Conservation (phyloP, 768 basidiomycete species). For the Podaxis mareebaensis region DNA sequence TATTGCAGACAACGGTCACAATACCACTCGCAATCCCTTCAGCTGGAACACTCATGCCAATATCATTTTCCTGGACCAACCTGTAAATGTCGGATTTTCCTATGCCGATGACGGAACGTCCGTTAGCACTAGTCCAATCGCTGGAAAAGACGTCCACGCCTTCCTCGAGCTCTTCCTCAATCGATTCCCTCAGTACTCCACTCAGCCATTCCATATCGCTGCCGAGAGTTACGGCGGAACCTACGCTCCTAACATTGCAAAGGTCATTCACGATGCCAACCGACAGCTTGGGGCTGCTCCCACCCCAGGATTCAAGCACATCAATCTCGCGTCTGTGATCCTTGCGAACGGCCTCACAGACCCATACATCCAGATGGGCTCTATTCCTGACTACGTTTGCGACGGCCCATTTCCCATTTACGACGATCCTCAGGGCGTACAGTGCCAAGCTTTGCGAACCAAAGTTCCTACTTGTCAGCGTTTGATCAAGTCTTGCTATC, state of each 20-base stretch:
- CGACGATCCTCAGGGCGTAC: constrained; percentile 63
- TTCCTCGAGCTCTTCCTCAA: constrained; percentile 80
- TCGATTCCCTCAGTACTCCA: constrained; percentile 74
- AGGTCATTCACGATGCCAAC: constrained; percentile 78
- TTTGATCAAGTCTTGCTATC: constrained; percentile 72
- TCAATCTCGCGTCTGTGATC: constrained; percentile 83
- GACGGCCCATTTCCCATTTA: constrained; percentile 83
- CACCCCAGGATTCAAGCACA: constrained; percentile 53
- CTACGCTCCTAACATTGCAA: constrained; percentile 86
- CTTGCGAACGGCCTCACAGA: constrained; percentile 90
- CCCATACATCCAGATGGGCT: constrained; percentile 77
- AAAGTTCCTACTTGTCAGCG: constrained; percentile 77
- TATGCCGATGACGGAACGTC: constrained; percentile 75
- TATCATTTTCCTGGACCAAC: constrained; percentile 77
- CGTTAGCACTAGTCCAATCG: constrained; percentile 80
- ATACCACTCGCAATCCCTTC: constrained; percentile 72
- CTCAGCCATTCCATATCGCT: constrained; percentile 73
- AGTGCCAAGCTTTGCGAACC: constrained; percentile 60
- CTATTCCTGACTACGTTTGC: constrained; percentile 82
- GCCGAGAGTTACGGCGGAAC: constrained; percentile 81
- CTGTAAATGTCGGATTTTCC: constrained; percentile 88
- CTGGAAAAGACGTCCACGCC: constrained; percentile 88
- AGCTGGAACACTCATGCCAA: constrained; percentile 87
- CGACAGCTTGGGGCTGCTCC: constrained; percentile 49
- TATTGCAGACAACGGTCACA: constrained; percentile 66